Conservation (phyloP, 75 land plant genomes). For the Chamaecyparis obtusa region DNA sequence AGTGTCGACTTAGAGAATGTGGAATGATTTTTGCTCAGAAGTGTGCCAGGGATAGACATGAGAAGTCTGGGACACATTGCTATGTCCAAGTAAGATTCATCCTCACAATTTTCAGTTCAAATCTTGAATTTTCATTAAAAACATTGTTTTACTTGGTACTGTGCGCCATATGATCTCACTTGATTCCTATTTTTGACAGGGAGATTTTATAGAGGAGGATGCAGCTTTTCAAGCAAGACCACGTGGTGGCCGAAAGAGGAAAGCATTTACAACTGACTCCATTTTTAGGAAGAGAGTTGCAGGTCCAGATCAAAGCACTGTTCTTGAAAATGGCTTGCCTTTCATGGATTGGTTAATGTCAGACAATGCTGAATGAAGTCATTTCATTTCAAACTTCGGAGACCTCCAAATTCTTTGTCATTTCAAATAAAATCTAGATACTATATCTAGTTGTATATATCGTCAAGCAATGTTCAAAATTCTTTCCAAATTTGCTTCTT, state of each 20-base stretch:
- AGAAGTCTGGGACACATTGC: constrained; percentile 45
- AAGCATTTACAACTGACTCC: constrained; percentile 27
- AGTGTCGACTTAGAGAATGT: constrained; percentile 56
- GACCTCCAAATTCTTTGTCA: too few relatives aligned
- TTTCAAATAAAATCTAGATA: too few relatives aligned
- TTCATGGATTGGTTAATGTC: constrained; percentile 24
- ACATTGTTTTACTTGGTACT: too few relatives aligned
- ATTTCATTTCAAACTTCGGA: too few relatives aligned
- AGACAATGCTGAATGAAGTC: neutral
- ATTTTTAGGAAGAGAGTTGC: constrained; percentile 39
- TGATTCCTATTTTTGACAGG: constrained; percentile 22
- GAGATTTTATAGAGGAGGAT: constrained; percentile 44
- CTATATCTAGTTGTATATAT: too few relatives aligned
- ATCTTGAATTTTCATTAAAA: neutral
- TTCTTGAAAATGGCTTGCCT: constrained; percentile 9
- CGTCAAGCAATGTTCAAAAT: too few relatives aligned
- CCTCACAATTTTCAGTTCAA: neutral
- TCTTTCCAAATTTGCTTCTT: too few relatives aligned
- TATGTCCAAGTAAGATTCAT: constrained; percentile 32
- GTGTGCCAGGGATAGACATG: constrained; percentile 80
- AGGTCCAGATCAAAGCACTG: constrained; percentile 12
- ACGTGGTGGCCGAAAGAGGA: constrained; percentile 59
- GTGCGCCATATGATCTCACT: neutral
- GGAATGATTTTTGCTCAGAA: constrained; percentile 59
- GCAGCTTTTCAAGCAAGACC: constrained; percentile 24